Evolutionary conservation across 1,139 yeast species (phyloP).

Genomic region (Saccharomyces hybrid): DNA sequence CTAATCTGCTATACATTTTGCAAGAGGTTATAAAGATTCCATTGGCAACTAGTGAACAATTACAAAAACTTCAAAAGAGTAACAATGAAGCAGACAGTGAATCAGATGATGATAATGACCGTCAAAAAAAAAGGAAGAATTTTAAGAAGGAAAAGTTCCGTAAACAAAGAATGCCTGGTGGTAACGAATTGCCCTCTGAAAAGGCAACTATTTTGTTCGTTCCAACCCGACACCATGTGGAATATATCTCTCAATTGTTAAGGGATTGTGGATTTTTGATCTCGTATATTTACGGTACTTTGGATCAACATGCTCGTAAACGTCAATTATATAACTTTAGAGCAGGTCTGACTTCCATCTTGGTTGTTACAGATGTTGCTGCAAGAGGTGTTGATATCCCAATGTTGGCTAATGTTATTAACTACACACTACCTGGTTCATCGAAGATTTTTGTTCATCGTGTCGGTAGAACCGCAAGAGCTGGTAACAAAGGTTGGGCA

Average conservation of each 20-base stretch:
- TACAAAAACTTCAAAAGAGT: conserved; percentile 39
- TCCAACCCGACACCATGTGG: conserved; percentile 97
- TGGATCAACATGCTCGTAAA: conserved; percentile 91
- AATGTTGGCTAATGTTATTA: conserved; percentile 85
- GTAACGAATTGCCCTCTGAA: conserved; percentile 75
- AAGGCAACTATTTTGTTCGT: conserved; percentile 87
- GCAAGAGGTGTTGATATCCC: conserved; percentile 99
- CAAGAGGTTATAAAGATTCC: conserved; percentile 87
- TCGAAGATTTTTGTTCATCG: conserved; percentile 93
- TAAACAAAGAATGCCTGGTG: conserved; percentile 61
- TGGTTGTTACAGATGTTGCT: conserved; percentile 97
- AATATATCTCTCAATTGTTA: conserved; percentile 65
- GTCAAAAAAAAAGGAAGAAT: conserved; percentile 31
- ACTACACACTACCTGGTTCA: conserved; percentile 82
- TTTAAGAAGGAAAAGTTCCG: conserved; percentile 36
- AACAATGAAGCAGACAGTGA: conserved; percentile 45
- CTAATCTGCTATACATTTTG: conserved; percentile 63
- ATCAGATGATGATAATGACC: conserved; percentile 36
- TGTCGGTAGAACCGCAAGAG: conserved; percentile 99
- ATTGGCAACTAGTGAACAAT: conserved; percentile 57
- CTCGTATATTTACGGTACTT: conserved; percentile 86
- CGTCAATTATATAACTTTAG: conserved; percentile 82
- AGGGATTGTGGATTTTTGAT: conserved; percentile 76
- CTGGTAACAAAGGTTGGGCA: conserved; percentile 98
- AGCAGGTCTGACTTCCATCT: conserved; percentile 67